Evolutionary conservation across 2,329 filamentous ascomycete genomes (phyloP).

Genomic region (Coccinonectria pachysandricola): DNA sequence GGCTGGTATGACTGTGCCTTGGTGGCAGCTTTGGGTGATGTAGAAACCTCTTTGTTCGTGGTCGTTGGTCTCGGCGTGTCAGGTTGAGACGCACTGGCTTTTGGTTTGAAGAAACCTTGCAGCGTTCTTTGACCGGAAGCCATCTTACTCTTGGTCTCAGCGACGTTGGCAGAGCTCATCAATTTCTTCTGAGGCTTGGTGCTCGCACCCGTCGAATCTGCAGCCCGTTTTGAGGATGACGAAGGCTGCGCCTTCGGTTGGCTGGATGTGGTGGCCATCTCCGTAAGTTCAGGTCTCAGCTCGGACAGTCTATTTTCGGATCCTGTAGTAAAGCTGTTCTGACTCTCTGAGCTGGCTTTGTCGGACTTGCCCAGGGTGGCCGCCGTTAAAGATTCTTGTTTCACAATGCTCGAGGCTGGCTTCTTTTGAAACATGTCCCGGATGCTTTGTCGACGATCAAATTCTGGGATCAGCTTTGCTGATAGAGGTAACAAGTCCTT

Average conservation of each 20-base stretch:
- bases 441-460: conserved; percentile 74
- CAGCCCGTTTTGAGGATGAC: conserved; percentile 9
- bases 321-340: conserved; percentile 1
- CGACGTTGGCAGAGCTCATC: conserved; percentile 10
- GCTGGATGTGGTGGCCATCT: conserved; percentile 1
- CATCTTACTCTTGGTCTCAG: conserved; percentile 23
- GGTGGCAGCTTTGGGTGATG: conserved; percentile 1
- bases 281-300: not conserved
- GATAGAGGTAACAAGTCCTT: conserved; percentile 65
- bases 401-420: conserved; percentile 5
- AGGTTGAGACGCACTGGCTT: conserved; percentile 7
- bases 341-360: too few species aligned
- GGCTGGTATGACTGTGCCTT: conserved; percentile 1
- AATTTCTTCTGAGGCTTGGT: conserved; percentile 19
- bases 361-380: conserved; percentile 1
- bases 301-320: not conserved
- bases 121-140: conserved; percentile 44
- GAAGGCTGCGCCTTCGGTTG: conserved; percentile 2
- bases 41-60: conserved; percentile 6
- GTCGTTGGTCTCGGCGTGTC: conserved; percentile 3
- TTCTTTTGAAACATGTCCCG: conserved; percentile 74
- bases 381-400: conserved; percentile 3
- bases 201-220: conserved; percentile 3
- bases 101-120: conserved; percentile 68
- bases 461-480: conserved; percentile 77